A percentile compares a stretch with the other conserved stretches of the same genome.
Evolutionary conservation across 805 yeast genomes (phyloP).

Genomic region (Suhomyces sp.): DNA sequence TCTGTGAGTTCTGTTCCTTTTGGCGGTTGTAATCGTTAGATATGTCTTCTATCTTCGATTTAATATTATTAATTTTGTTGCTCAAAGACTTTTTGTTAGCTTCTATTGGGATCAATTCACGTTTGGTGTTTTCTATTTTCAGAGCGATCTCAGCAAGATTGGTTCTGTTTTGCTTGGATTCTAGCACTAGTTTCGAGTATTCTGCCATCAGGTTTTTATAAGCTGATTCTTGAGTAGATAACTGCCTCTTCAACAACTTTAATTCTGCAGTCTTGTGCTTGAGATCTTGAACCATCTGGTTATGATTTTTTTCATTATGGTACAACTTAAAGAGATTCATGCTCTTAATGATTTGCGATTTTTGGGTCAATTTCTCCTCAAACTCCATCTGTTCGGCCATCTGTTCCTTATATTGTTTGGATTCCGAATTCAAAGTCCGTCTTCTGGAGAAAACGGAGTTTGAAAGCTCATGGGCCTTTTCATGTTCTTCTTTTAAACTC

Average conservation of each 20-base stretch:
- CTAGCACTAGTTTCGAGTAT: slow-evolving; percentile 46
- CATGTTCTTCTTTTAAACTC: slow-evolving; percentile 56
- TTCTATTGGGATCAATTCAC: slow-evolving; percentile 58
- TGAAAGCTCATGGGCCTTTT: slow-evolving; percentile 60
- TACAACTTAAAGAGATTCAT: slow-evolving; percentile 63
- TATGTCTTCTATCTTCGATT: slow-evolving; percentile 49
- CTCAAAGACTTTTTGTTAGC: slow-evolving; percentile 51
- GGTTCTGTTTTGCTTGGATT: slow-evolving; percentile 39
- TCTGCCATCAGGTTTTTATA: slow-evolving; percentile 31
- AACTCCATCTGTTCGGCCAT: slow-evolving; percentile 67
- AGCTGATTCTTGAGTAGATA: slow-evolving; percentile 24
- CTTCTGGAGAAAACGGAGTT: slow-evolving; percentile 64
- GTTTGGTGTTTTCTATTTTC: slow-evolving; percentile 43
- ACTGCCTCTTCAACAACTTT: slow-evolving; percentile 27
- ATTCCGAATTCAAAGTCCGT: slow-evolving; percentile 67
- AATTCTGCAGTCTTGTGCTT: slow-evolving; percentile 35
- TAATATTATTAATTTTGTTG: slow-evolving; percentile 45
- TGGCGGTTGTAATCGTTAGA: slow-evolving; percentile 54
- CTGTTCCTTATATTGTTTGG: slow-evolving; percentile 75
- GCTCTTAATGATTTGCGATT: slow-evolving; percentile 42
- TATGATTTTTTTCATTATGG: slow-evolving; percentile 50
- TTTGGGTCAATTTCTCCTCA: slow-evolving; percentile 52
- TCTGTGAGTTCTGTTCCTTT: slow-evolving; percentile 34
- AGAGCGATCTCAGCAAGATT: slow-evolving; percentile 33
- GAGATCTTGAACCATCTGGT: slow-evolving; percentile 31